Conservation (phyloP, 2,329 filamentous ascomycete genomes). For the Reticulascus tulasneorum region DNA sequence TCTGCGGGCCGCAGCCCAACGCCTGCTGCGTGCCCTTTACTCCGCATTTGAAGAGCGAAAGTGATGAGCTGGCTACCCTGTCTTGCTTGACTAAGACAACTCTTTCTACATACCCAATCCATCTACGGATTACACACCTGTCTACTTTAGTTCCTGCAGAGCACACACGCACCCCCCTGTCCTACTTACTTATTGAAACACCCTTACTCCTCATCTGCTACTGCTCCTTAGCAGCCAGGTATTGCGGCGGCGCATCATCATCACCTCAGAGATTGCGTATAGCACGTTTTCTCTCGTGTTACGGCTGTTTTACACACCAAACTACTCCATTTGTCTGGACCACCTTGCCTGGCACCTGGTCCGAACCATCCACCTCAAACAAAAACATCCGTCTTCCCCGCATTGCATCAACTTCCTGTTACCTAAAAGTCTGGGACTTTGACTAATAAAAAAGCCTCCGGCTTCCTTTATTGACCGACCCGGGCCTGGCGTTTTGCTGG, state of each 20-base stretch:
- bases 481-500: too few relatives aligned
- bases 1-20: slow-evolving; percentile 14
- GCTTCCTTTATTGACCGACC: slow-evolving; percentile 8
- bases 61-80: slow-evolving; percentile 5
- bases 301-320: slow-evolving; percentile 19
- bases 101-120: slow-evolving; percentile 3
- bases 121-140: too few relatives aligned
- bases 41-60: too few relatives aligned
- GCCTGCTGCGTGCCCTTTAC: slow-evolving; percentile 4
- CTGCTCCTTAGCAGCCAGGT: background rate
- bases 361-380: slow-evolving; percentile 17
- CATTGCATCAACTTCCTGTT: slow-evolving; percentile 37
- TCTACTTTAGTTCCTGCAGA: background rate
- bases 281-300: slow-evolving; percentile 14
- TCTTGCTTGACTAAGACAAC: background rate
- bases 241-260: slow-evolving; percentile 1
- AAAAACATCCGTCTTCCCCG: slow-evolving; percentile 31
- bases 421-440: slow-evolving; percentile 40
- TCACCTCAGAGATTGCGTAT: slow-evolving; percentile 15
- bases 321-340: slow-evolving; percentile 1
- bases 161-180: background rate
- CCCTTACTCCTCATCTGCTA: background rate
- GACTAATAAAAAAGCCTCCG: slow-evolving; percentile 41
- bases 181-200: background rate
- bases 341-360: slow-evolving; percentile 4